Conservation (phyloP, 2,329 filamentous ascomycete genomes). For the Cladosporium sphaerospermum region DNA sequence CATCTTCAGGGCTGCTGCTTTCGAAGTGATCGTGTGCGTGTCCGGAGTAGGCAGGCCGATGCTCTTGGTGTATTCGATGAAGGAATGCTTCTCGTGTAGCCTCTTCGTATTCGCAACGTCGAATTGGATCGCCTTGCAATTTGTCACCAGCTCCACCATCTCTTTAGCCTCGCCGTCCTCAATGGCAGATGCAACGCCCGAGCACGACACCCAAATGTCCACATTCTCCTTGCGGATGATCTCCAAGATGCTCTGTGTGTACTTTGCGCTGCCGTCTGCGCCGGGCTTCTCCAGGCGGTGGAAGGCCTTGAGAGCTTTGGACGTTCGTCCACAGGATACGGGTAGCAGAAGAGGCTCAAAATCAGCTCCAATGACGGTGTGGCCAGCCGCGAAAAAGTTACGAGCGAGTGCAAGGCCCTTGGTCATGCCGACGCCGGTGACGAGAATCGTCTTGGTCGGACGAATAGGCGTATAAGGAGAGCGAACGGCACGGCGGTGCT, state of each 20-base stretch:
- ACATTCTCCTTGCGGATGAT: slow-evolving; percentile 56
- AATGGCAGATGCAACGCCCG: slow-evolving; percentile 58
- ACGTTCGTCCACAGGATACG: slow-evolving; percentile 51
- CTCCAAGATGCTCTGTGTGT: slow-evolving; percentile 51
- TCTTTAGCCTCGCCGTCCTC: slow-evolving; percentile 63
- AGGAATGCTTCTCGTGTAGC: slow-evolving; percentile 60
- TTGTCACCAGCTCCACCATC: slow-evolving; percentile 51
- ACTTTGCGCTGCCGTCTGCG: slow-evolving; percentile 37
- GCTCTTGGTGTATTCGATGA: slow-evolving; percentile 52
- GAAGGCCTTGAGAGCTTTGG: slow-evolving; percentile 50
- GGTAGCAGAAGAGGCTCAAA: slow-evolving; percentile 40
- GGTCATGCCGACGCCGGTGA: slow-evolving; percentile 67
- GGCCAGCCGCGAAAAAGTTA: slow-evolving; percentile 56
- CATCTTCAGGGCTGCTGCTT: slow-evolving; percentile 48
- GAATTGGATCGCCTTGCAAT: slow-evolving; percentile 60
- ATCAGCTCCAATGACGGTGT: slow-evolving; percentile 68
- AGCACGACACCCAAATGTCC: slow-evolving; percentile 69
- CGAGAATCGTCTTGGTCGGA: slow-evolving; percentile 53
- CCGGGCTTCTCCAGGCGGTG: slow-evolving; percentile 40
- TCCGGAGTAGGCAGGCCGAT: slow-evolving; percentile 46
- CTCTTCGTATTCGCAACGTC: slow-evolving; percentile 48
- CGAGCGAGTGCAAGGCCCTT: slow-evolving; percentile 64
- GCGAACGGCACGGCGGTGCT: slow-evolving; percentile 19
- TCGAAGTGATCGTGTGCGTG: slow-evolving; percentile 47
- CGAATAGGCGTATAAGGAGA: slow-evolving; percentile 31